Evolutionary conservation across 495 filamentous ascomycete species (phyloP).

Genomic region (Xeromyces bisporus): DNA sequence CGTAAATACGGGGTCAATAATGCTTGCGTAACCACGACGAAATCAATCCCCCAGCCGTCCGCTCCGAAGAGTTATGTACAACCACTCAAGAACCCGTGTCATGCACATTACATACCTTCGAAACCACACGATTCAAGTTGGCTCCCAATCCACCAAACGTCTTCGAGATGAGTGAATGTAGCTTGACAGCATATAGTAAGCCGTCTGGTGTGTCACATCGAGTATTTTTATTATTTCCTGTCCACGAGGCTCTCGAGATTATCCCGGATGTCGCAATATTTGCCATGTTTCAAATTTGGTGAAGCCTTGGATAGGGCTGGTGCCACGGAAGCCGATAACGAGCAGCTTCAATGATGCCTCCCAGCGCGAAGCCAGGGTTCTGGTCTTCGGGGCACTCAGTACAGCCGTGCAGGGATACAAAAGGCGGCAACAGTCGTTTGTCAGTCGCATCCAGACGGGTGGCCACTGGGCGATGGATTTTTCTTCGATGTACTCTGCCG

Average conservation of each 20-base stretch:
- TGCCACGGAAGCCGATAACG: no score
- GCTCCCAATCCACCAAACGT: constrained; percentile 24
- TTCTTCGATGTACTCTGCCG: constrained; percentile 38
- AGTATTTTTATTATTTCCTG: background rate
- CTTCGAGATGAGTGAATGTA: constrained; percentile 36
- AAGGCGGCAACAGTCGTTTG: background rate
- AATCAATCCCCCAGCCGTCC: no score
- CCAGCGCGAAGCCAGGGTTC: background rate
- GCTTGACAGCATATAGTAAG: constrained; percentile 31
- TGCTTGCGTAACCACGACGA: no score
- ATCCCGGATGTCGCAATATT: constrained; percentile 31
- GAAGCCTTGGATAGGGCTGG: constrained; percentile 26
- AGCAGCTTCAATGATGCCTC: no score
- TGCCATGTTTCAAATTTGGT: constrained; percentile 30
- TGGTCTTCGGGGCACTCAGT: background rate
- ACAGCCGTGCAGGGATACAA: background rate
- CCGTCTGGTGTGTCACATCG: constrained; percentile 13
- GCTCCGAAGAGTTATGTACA: no score
- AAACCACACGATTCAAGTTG: background rate
- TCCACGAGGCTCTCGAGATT: constrained; percentile 27
- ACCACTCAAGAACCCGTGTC: no score
- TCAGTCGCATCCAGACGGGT: background rate
- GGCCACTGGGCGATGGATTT: constrained; percentile 6
- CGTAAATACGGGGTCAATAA: no score
- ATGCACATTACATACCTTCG: no score